Evolutionary conservation across 495 filamentous ascomycete genomes (phyloP), one percentile per base, ranked within the genome.

Genomic region (Hypoxylon fragiforme): DNA sequence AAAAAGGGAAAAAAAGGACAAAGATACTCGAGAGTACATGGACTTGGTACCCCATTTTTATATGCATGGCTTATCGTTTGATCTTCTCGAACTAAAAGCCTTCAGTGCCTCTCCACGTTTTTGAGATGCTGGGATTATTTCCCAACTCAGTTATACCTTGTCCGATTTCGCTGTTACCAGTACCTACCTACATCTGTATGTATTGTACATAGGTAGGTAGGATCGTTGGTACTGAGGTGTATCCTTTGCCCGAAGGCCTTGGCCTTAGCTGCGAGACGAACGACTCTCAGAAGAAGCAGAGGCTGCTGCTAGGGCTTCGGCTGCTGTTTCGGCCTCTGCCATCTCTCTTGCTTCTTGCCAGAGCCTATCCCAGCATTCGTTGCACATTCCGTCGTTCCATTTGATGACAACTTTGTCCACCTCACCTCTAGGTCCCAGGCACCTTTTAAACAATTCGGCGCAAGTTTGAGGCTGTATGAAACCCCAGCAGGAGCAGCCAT

Each of bases 301-400:
- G 26, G 50, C 47, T 12, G 48, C 44, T 16, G 50, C 54, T 12
- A 52, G 14, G 15, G 44, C 42, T 45, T 59, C 49, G 7, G 60
- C 48, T 31, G 52, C 56, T 3, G 53, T 46, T 44, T 62, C 55
- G 37, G 62, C 64, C 3, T 66, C 64, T 1, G 62, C 65, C 65
- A 68, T 68, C 54, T 68, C 65, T 13, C 59, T 61, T 14, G 62
- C 62, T 50, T 68, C 65, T 24, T 63, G 47, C 24, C 65, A 40
- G 18, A 65, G 63, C 26, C 65, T 60, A 18, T 68, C 65, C 65
- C 65, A 68, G 41, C 65, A 68, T 31, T 68, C 65, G 12, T 65
- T 63, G 18, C 65, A 68, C 65, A 68, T 65, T n/a, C 65, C 62
- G 0, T 68, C 65, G 18, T 68, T 68, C 65, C 65, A 68, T 44